A percentile compares a stretch with the other conserved stretches of the same genome.
Conservation (phyloP, 2,329 filamentous ascomycete genomes). For the Sarocladium brachiariae region DNA sequence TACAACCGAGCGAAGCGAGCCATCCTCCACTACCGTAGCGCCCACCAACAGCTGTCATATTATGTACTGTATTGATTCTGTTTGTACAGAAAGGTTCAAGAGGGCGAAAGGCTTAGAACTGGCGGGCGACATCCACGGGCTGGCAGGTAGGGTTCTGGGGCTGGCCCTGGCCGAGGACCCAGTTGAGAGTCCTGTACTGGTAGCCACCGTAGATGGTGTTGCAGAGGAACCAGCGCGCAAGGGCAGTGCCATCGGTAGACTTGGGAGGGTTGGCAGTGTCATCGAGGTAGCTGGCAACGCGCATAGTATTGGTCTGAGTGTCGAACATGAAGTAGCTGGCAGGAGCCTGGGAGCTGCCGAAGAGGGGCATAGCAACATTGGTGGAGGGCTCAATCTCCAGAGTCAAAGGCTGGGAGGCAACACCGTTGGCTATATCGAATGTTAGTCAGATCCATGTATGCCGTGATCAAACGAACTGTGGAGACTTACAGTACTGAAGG, state of each 20-base stretch:
- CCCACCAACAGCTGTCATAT: not conserved
- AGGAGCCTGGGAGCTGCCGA: conserved; percentile 14
- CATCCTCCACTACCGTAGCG: too few relatives aligned
- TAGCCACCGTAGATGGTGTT: conserved; percentile 14
- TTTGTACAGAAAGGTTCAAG: not conserved
- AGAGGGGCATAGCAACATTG: conserved; percentile 18
- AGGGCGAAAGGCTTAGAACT: conserved; percentile 10
- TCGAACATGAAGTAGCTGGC: conserved; percentile 19
- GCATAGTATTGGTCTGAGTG: conserved; percentile 10
- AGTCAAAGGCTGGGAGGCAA: conserved; percentile 12
- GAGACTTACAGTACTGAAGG: conserved; percentile 10
- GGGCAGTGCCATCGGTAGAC: conserved; percentile 5
- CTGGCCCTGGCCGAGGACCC: conserved; percentile 14
- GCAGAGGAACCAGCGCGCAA: conserved; percentile 17
- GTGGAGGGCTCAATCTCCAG: conserved; percentile 15
- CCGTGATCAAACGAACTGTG: not conserved
- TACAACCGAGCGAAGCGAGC: too few relatives aligned
- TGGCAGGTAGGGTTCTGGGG: conserved; percentile 19
- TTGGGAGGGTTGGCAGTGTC: conserved; percentile 12
- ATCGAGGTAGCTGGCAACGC: conserved; percentile 15
- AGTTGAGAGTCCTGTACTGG: conserved; percentile 14
- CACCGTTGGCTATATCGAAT: not conserved
- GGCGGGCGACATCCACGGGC: conserved; percentile 16
- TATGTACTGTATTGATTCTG: not conserved
- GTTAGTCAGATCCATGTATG: not conserved